Evolutionary conservation across 1,284 basidiomycete genomes (phyloP).

Genomic region (Boletus albobrunnescens): DNA sequence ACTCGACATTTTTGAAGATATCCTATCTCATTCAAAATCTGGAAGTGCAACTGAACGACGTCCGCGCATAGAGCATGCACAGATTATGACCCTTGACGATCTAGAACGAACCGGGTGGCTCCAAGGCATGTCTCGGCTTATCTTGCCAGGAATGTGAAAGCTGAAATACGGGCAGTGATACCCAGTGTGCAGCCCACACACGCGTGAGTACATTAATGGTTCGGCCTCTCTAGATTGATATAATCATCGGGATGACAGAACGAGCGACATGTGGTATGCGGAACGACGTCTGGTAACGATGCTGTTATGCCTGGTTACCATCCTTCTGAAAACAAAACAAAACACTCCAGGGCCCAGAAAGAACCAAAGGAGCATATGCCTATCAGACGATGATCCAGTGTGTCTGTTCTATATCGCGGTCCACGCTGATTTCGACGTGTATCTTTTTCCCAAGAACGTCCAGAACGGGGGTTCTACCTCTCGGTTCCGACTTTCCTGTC

Average conservation of each 20-base stretch:
- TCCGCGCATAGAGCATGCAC: slow-evolving; percentile 87
- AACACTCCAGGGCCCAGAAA: slow-evolving; percentile 58
- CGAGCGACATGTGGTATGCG: slow-evolving; percentile 90
- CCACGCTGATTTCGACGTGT: not conserved
- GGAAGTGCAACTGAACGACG: slow-evolving; percentile 48
- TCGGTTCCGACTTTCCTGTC: slow-evolving; percentile 92
- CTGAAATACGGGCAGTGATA: slow-evolving; percentile 56
- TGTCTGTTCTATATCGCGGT: slow-evolving; percentile 20
- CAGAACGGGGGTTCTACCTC: slow-evolving; percentile 54
- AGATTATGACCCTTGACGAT: slow-evolving; percentile 75
- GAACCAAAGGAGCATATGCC: slow-evolving; percentile 85
- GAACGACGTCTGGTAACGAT: slow-evolving; percentile 65
- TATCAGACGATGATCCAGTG: slow-evolving; percentile 76
- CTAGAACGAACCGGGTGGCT: slow-evolving; percentile 65
- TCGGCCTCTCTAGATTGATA: not conserved
- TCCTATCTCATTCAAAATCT: slow-evolving; percentile 30
- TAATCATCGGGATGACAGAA: slow-evolving; percentile 39
- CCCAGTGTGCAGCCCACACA: slow-evolving; percentile 93
- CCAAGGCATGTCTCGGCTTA: slow-evolving; percentile 51
- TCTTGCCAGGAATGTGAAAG: not conserved
- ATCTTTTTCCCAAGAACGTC: slow-evolving; percentile 32
- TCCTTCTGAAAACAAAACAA: slow-evolving; percentile 3
- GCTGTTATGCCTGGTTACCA: not conserved
- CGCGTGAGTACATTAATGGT: slow-evolving; percentile 47
- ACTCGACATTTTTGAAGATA: slow-evolving; percentile 72